phyloP scores from a whole-genome alignment of 768 basidiomycete species.

The Lactifluus subvellereus region DNA sequence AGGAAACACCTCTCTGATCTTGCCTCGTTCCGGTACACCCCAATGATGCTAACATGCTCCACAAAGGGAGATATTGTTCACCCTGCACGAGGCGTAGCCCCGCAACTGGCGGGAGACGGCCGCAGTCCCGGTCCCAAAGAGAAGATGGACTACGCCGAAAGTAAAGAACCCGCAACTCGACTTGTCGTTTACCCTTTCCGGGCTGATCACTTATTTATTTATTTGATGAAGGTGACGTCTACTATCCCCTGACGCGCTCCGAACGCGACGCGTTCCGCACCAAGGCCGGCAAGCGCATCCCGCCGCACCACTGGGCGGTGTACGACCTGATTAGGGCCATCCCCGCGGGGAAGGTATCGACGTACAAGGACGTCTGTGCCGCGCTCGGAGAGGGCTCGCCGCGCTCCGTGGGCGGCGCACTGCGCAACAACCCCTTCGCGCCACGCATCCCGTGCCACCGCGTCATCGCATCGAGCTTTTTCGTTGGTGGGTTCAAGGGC shows the following conservation, averaged over 20 bases:
- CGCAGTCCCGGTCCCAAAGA: neutral
- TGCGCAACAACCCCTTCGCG: conserved; percentile 60
- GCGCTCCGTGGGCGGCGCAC: conserved; percentile 63
- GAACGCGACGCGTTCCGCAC: conserved; percentile 21
- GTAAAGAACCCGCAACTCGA: neutral
- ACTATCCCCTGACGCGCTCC: conserved; percentile 16
- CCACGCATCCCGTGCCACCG: conserved; percentile 68
- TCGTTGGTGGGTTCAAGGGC: conserved; percentile 58
- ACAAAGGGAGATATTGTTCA: neutral
- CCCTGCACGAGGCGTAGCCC: too few species aligned
- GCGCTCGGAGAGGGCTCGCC: conserved; percentile 52
- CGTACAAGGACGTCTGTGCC: conserved; percentile 33
- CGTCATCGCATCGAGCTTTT: conserved; percentile 54
- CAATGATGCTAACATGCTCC: neutral
- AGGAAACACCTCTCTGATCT: conserved; percentile 1
- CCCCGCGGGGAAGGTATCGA: conserved; percentile 21
- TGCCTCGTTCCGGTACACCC: conserved; percentile 12
- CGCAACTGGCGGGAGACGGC: neutral
- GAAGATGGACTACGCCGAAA: conserved; percentile 6
- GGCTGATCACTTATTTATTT: neutral
- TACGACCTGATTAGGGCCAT: conserved; percentile 20
- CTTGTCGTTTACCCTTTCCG: too few species aligned
- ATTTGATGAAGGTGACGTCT: conserved; percentile 9
- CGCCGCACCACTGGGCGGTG: conserved; percentile 25
- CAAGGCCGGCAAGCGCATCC: conserved; percentile 20